phyloP scores from a whole-genome alignment of 2,329 filamentous ascomycete genomes.

The Blastomyces gilchristii region DNA sequence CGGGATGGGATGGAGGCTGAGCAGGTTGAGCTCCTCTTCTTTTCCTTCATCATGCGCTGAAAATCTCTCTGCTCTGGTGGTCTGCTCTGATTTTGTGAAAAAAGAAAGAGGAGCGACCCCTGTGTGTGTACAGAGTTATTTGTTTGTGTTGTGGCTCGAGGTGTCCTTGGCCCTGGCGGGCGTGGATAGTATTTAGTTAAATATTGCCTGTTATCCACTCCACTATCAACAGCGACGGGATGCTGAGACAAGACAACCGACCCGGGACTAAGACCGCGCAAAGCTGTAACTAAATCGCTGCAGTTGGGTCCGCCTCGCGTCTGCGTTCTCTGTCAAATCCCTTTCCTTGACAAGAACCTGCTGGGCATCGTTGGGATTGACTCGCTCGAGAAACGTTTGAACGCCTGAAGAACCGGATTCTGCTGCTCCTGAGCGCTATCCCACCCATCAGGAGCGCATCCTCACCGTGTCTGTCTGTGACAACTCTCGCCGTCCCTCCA shows the following conservation, averaged over 20 bases:
- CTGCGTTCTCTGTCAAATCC: neutral
- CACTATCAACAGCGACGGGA: neutral
- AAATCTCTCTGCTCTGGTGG: neutral
- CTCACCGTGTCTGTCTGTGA: neutral
- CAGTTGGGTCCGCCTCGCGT: neutral
- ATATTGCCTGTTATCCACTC: neutral
- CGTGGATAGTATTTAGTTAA: neutral
- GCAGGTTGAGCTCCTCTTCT: neutral
- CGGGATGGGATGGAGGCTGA: neutral
- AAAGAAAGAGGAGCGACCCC: neutral
- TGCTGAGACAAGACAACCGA: neutral
- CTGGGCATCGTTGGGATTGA: neutral
- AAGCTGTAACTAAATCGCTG: constrained; percentile 1
- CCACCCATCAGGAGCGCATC: neutral
- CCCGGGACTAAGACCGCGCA: neutral
- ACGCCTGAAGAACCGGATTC: neutral
- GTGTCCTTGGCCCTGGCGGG: neutral
- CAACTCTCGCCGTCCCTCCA: neutral
- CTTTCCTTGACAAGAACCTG: neutral
- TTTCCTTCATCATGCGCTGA: neutral
- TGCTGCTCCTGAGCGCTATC: neutral
- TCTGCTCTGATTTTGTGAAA: neutral
- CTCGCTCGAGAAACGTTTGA: neutral
- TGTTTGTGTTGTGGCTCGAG: neutral
- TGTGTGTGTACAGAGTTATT: neutral